These are phyloP conservation scores for Ceratocystis smalleyi DNA, from an alignment of 2,329 filamentous ascomycete species.

Conservation along the genomic window DNA sequence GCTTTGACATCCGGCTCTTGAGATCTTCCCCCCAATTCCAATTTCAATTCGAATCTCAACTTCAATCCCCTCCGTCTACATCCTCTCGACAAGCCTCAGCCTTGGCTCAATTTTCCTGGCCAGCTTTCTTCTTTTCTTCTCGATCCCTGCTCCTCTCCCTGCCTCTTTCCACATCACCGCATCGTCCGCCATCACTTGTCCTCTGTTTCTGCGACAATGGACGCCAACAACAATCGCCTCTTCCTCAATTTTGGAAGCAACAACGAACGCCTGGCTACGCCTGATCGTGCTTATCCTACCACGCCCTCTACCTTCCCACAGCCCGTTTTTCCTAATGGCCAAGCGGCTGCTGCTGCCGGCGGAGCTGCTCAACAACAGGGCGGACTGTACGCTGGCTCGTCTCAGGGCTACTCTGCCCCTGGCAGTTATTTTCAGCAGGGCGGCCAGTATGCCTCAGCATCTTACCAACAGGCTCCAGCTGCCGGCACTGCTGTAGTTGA, in stretches of 20 bases:
- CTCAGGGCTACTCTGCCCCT: slow-evolving; percentile 28
- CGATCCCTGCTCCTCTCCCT: background rate
- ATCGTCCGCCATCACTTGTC: background rate
- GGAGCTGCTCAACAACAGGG: slow-evolving; percentile 23
- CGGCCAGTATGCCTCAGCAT: slow-evolving; percentile 22
- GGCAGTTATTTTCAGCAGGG: slow-evolving; percentile 31
- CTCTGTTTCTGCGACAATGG: slow-evolving; percentile 29
- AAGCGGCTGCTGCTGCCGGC: slow-evolving; percentile 22
- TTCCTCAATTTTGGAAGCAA: slow-evolving; percentile 52
- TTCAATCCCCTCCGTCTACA: background rate
- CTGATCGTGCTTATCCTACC: slow-evolving; percentile 60
- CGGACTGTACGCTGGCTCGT: slow-evolving; percentile 13
- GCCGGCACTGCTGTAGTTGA: slow-evolving; percentile 29
- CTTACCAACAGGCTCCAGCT: slow-evolving; percentile 27
- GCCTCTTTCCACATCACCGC: background rate
- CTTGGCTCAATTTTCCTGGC: background rate
- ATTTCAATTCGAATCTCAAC: background rate
- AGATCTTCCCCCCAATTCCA: background rate
- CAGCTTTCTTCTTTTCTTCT: background rate
- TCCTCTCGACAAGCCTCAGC: slow-evolving; percentile 1
- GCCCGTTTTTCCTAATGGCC: slow-evolving; percentile 48
- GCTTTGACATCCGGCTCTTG: slow-evolving; percentile 3
- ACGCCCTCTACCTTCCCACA: slow-evolving; percentile 95
- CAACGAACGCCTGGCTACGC: slow-evolving; percentile 45
- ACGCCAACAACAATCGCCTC: slow-evolving; percentile 44